These are phyloP conservation scores for Fraxinus americana DNA, from an alignment of 257 asterid genomes.

Conservation along the genomic window DNA sequence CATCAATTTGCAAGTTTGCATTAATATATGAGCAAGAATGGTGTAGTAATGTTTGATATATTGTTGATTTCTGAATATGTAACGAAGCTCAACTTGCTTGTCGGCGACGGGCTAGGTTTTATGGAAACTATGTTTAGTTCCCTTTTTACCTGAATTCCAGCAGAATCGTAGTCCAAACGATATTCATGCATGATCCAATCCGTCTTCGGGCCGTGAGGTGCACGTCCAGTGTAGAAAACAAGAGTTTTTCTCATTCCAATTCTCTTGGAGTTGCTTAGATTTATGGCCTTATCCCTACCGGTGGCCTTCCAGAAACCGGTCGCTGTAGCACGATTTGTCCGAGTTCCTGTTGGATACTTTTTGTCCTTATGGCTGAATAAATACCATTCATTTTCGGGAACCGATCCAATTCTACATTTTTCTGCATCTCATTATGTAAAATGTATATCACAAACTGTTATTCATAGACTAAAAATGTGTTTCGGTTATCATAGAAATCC, in stretches of 20 bases:
- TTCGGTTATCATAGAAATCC: too few relatives aligned
- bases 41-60: too few relatives aligned
- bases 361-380: constrained; percentile 86
- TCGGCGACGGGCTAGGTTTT: too few relatives aligned
- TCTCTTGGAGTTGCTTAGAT: constrained; percentile 47
- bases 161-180: constrained; percentile 56
- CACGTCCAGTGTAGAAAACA: constrained; percentile 84
- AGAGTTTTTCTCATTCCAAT: constrained; percentile 88
- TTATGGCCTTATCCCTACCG: constrained; percentile 73
- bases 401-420: constrained; percentile 79
- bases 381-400: constrained; percentile 85
- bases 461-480: too few relatives aligned
- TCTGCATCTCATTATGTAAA: constrained; percentile 36
- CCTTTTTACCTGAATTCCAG: constrained; percentile 40
- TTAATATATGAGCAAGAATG: too few relatives aligned
- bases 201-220: constrained; percentile 82
- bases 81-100: too few relatives aligned
- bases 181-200: constrained; percentile 96
- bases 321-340: constrained; percentile 73
- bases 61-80: too few relatives aligned
- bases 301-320: constrained; percentile 91
- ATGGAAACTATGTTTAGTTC: too few relatives aligned
- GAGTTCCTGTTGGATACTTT: constrained; percentile 80
- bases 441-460: too few relatives aligned
- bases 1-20: background rate